phyloP scores from a whole-genome alignment of 495 filamentous ascomycete species.

The Neurospora sp. region DNA sequence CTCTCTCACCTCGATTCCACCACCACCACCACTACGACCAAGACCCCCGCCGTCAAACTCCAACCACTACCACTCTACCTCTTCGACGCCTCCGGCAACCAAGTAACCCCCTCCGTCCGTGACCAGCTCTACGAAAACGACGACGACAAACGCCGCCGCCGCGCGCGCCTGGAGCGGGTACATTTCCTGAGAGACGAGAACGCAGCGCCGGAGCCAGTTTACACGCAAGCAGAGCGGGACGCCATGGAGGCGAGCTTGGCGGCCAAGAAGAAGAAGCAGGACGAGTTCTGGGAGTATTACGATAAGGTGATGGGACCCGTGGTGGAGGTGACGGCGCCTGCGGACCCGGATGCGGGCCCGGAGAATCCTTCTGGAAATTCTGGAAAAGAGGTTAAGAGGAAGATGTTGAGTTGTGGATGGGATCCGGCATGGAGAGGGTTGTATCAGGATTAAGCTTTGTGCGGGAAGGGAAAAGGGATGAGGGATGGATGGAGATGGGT shows the following conservation, averaged over 20 bases:
- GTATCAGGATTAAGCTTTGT: background rate
- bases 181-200: constrained; percentile 24
- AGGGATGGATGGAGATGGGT: background rate
- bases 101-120: constrained; percentile 33
- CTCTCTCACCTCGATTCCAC: background rate
- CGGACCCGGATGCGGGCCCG: background rate
- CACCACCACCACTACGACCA: background rate
- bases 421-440: background rate
- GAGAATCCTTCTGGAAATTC: background rate
- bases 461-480: background rate
- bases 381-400: background rate
- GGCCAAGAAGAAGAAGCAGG: constrained; percentile 10
- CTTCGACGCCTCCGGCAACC: constrained; percentile 28
- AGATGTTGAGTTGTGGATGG: background rate
- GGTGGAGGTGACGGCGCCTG: background rate
- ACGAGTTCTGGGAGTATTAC: constrained; percentile 15
- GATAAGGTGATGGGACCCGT: background rate
- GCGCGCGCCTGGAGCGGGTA: constrained; percentile 20
- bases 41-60: constrained; percentile 4
- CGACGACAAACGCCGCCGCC: constrained; percentile 23
- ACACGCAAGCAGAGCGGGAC: constrained; percentile 12
- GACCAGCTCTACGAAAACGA: constrained; percentile 29
- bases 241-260: constrained; percentile 1
- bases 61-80: constrained; percentile 29
- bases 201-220: constrained; percentile 31